Base-by-base conservation (phyloP, 148 eudicot genomes). In the Cornus kousa region DNA sequence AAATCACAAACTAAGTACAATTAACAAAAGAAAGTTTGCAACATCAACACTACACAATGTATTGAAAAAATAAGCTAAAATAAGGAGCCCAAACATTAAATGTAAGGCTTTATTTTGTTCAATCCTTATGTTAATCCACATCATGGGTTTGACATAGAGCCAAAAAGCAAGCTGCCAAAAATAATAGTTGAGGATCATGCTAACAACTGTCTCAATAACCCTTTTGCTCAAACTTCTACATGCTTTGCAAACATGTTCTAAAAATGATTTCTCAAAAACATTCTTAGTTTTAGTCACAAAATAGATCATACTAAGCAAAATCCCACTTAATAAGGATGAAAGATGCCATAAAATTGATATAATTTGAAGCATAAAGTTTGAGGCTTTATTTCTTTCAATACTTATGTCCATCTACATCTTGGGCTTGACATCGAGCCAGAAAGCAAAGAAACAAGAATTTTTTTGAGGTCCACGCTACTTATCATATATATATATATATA, bases 171-270 rank as follows among this genome's bases (percentile, higher is more conserved):
- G 0, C 23, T 23, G 39, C 24, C 57, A 66, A 75, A 40, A 70
- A 43, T 75, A 40, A 37, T 40, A 5, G 23, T 62, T 62, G 24
- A 17, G 66, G 59, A 11, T 2, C 19, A 53, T 14, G 19, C 2
- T 12, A 53, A 66, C 13, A 77, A 57, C n/a, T n/a, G 13, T 71
- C 16, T 35, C 1, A 55, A 50, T 37, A 13, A 9, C 66, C 43
- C 50, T n/a, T 53, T 57, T 35, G 60, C 59, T 64, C 69, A 13
- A 67, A 48, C 72, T 68, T 77, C 72, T 57, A 22, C 6, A 70
- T 23, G 67, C 74, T 53, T 22, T 20, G 62, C n/a, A 65, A 68
- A 20, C 74, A 55, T 68, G 12, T 57, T 70, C 74, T 55, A 57
- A 37, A 55, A 70, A 32, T 77, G 20, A 31, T 40, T 35, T 57